Percentiles rank a stretch among this genome's conserved stretches.
Evolutionary conservation across 2,329 filamentous ascomycete genomes (phyloP).

Genomic region (Fusarium marasasianum): DNA sequence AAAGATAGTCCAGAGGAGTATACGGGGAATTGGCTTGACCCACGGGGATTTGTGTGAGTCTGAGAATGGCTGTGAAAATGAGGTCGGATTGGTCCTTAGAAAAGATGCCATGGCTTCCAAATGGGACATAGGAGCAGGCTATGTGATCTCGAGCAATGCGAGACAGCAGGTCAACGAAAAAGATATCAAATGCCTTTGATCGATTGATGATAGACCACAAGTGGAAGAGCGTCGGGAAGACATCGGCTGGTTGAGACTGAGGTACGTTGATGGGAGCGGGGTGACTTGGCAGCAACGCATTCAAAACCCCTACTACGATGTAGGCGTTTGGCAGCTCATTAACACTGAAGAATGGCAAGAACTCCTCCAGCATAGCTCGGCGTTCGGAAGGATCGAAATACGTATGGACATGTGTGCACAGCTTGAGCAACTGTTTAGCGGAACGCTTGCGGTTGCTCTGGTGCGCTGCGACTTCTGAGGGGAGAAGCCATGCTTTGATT

Average conservation of each 20-base stretch:
- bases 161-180: slow-evolving; percentile 90
- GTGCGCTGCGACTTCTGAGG: slow-evolving; percentile 78
- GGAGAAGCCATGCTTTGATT: slow-evolving; percentile 88
- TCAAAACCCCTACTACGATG: slow-evolving; percentile 88
- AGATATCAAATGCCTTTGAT: slow-evolving; percentile 86
- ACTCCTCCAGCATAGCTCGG: slow-evolving; percentile 81
- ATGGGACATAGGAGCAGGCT: slow-evolving; percentile 77
- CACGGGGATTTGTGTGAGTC: slow-evolving; percentile 93
- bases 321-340: slow-evolving; percentile 93
- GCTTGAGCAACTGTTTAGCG: slow-evolving; percentile 78
- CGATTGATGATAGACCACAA: slow-evolving; percentile 93
- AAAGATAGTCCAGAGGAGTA: slow-evolving; percentile 81
- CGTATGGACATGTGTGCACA: slow-evolving; percentile 88
- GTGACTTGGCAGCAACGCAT: slow-evolving; percentile 86
- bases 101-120: slow-evolving; percentile 89
- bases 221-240: slow-evolving; percentile 94
- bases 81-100: slow-evolving; percentile 90
- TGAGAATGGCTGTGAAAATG: slow-evolving; percentile 90
- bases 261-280: slow-evolving; percentile 75
- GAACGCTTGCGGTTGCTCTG: slow-evolving; percentile 65
- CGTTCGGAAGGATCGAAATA: slow-evolving; percentile 93
- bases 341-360: slow-evolving; percentile 89
- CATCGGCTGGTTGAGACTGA: slow-evolving; percentile 86
- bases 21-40: slow-evolving; percentile 96
- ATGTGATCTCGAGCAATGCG: slow-evolving; percentile 87